phyloP scores from a whole-genome alignment of 2,329 filamentous ascomycete genomes.

The Mycosphaerella arachidis region DNA sequence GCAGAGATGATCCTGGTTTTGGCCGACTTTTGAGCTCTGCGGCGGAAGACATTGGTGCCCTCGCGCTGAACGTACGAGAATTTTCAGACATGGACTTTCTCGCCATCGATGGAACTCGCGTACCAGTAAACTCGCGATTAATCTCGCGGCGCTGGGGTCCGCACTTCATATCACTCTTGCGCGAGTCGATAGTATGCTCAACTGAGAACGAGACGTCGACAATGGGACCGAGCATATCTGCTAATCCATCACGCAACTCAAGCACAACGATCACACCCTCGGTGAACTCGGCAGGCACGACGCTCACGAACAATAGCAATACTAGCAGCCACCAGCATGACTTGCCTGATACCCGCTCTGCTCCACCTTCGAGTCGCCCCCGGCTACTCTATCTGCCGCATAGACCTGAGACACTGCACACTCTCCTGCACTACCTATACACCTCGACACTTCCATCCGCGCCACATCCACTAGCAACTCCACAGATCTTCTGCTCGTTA shows the following conservation, averaged over 20 bases:
- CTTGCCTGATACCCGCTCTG: constrained; percentile 49
- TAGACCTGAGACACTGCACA: constrained; percentile 81
- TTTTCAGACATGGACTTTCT: constrained; percentile 95
- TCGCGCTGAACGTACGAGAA: constrained; percentile 74
- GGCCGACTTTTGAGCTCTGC: constrained; percentile 71
- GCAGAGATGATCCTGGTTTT: constrained; percentile 55
- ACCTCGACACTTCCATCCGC: constrained; percentile 79
- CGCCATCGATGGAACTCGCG: constrained; percentile 82
- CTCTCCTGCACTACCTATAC: constrained; percentile 88
- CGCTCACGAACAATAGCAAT: constrained; percentile 45
- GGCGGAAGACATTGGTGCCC: constrained; percentile 79
- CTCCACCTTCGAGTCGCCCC: constrained; percentile 62
- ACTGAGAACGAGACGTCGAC: constrained; percentile 70
- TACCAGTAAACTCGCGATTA: constrained; percentile 88
- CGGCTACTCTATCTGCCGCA: constrained; percentile 90
- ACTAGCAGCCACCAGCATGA: constrained; percentile 30
- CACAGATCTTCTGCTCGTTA: constrained; percentile 91
- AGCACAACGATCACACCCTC: constrained; percentile 78
- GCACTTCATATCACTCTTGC: constrained; percentile 87
- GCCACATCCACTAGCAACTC: constrained; percentile 76
- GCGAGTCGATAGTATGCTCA: constrained; percentile 68
- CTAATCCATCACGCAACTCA: constrained; percentile 65
- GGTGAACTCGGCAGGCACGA: constrained; percentile 47
- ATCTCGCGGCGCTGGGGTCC: constrained; percentile 87
- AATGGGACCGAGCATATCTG: constrained; percentile 55